Base-by-base conservation (phyloP, 352 stramenopile species). In the Halophytophthora polymorphica region DNA sequence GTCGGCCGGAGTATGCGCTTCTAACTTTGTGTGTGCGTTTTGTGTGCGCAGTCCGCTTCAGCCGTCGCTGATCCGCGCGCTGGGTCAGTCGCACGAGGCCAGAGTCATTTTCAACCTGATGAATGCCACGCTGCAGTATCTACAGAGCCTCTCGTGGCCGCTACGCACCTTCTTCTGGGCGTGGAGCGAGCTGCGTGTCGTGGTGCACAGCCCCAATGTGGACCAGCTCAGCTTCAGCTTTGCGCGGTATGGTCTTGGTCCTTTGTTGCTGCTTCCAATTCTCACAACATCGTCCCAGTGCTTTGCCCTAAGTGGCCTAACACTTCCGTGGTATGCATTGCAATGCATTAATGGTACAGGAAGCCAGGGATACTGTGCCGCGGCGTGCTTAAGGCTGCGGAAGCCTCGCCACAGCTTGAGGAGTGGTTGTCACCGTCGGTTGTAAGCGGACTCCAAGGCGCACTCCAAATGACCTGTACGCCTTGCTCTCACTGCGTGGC, bases 131-230 rank as follows among this genome's bases (percentile, higher is more conserved):
- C 46, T 93, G 23, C 61, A 51, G 59, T 71, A 86, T 17, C 53
- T 90, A 29, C 56, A 86, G 61, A 69, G 71, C 21, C 71, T 71
- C 25, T 64, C 73, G 22, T 84, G 72, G 66, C 73, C 73, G 7
- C 62, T 93, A 35, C 74, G 71, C 2, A 64, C 77, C 36, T 68
- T 90, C 31, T 88, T 91, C 28, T 93, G 80, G 80, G 73, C 74
- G 1, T 93, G 83, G 80, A 93, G 69, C 39, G 64, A 93, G 45
- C 52, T 93, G 28, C 80, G 80, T 36, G 76, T 88, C 18, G 65
- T 85, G 21, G 61, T 91, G 7, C 53, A 66, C 19, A 83, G 65
- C 36, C 33, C 58, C 3, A 58, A 87, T 23, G 47, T 75, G 28
- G 39, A 86, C 40, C 64, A 78, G 21, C 56, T 91, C 13, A 61